Evolutionary conservation across 2,329 filamentous ascomycete genomes (phyloP).

Genomic region (Domatiomyces globalis): DNA sequence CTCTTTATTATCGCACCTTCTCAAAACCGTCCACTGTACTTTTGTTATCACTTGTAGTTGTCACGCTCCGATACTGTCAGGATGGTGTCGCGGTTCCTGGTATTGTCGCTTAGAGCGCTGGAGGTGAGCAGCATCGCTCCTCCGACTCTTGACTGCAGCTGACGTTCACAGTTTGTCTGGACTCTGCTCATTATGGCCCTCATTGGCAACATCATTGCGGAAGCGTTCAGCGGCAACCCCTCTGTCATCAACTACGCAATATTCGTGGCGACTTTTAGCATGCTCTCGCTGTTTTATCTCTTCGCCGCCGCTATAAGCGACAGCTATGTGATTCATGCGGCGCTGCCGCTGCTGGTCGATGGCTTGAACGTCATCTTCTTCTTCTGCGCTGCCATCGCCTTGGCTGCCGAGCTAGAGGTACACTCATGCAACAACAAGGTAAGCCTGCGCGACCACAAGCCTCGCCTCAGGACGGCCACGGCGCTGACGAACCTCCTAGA

Average conservation of each 20-base stretch:
- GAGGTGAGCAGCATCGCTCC: conserved; percentile 23
- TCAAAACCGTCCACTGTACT: too few species aligned
- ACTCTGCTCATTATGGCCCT: conserved; percentile 47
- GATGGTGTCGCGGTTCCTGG: conserved; percentile 30
- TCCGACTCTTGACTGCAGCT: not conserved
- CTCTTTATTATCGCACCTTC: too few species aligned
- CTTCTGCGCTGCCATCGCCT: conserved; percentile 34
- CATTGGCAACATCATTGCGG: conserved; percentile 48
- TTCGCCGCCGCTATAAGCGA: conserved; percentile 30
- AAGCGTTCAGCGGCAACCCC: conserved; percentile 39
- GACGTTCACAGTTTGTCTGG: conserved; percentile 39
- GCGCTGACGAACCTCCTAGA: conserved; percentile 17
- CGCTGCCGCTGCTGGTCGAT: conserved; percentile 32
- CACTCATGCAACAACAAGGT: conserved; percentile 35
- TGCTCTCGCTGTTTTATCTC: conserved; percentile 36
- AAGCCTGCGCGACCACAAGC: conserved; percentile 14
- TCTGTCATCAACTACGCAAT: conserved; percentile 43
- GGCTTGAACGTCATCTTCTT: conserved; percentile 35
- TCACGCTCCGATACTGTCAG: conserved; percentile 6
- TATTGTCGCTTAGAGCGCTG: conserved; percentile 28
- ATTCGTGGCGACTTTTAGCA: conserved; percentile 34
- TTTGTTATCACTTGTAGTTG: too few species aligned
- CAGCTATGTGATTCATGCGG: conserved; percentile 28
- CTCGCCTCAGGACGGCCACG: not conserved
- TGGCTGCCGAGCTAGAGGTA: conserved; percentile 32